A percentile compares a stretch with the other conserved stretches of the same genome.
These are phyloP conservation scores for Acanthamoeba triangularis DNA, from an alignment of 208 protist species.

Conservation along the genomic window DNA sequence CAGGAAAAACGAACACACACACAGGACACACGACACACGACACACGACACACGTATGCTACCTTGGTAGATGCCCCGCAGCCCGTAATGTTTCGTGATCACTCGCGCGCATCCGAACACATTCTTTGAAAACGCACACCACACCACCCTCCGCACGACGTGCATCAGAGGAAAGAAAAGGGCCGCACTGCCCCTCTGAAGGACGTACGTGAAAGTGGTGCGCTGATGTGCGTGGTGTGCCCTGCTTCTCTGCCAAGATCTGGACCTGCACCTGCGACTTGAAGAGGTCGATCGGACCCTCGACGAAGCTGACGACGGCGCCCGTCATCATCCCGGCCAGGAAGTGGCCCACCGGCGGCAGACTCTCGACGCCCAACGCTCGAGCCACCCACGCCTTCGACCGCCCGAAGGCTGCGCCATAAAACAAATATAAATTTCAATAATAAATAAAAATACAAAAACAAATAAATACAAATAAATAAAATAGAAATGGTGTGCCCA, in stretches of 20 bases:
- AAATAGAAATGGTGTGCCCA: too few relatives aligned
- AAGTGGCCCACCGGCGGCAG: constrained; percentile 10
- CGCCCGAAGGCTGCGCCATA: not conserved
- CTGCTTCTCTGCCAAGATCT: constrained; percentile 73
- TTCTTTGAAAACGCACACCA: not conserved
- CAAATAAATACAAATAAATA: too few relatives aligned
- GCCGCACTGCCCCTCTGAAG: not conserved
- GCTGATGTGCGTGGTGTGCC: not conserved
- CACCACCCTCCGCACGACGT: not conserved
- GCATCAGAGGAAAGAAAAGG: not conserved
- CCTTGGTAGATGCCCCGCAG: constrained; percentile 18
- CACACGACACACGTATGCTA: not conserved
- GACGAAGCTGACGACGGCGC: constrained; percentile 59
- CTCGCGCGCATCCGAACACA: constrained; percentile 28
- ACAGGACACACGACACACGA: too few relatives aligned
- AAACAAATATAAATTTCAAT: too few relatives aligned
- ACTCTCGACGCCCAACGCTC: not conserved
- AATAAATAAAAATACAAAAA: too few relatives aligned
- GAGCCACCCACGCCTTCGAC: not conserved
- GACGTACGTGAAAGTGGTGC: not conserved
- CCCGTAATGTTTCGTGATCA: constrained; percentile 3
- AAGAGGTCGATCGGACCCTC: constrained; percentile 75
- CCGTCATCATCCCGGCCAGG: constrained; percentile 65
- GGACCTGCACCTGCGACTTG: constrained; percentile 78
- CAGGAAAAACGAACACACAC: too few relatives aligned